Percentiles rank a stretch among this genome's conserved stretches.
Evolutionary conservation across 116 monocot genomes (phyloP).

Genomic region (Cymodocea nodosa): DNA sequence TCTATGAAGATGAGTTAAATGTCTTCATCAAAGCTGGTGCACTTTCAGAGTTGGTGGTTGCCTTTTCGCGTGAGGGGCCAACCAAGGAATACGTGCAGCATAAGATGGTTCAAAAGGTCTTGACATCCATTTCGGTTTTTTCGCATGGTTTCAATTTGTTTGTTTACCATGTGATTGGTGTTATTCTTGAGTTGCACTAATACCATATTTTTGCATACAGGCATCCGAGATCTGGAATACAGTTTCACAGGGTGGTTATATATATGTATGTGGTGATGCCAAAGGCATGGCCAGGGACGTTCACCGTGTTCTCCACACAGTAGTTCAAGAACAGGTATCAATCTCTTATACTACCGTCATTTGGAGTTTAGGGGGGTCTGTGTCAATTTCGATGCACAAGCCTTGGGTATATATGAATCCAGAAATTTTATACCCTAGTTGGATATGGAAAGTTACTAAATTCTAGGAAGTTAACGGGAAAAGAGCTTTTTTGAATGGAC

Average conservation of each 20-base stretch:
- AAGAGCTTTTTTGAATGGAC: neutral
- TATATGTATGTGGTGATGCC: slow-evolving; percentile 86
- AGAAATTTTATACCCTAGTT: neutral
- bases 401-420: neutral
- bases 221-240: slow-evolving; percentile 62
- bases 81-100: slow-evolving; percentile 91
- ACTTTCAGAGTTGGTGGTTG: slow-evolving; percentile 73
- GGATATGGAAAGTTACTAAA: neutral
- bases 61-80: slow-evolving; percentile 84
- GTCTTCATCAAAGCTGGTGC: slow-evolving; percentile 54
- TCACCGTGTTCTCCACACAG: slow-evolving; percentile 62
- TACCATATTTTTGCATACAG: slow-evolving; percentile 16
- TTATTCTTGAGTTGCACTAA: slow-evolving; percentile 1
- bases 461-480: neutral
- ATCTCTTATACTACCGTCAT: neutral
- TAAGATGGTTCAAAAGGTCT: slow-evolving; percentile 82
- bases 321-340: slow-evolving; percentile 61
- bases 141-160: neutral
- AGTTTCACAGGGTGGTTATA: slow-evolving; percentile 46
- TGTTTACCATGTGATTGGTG: neutral
- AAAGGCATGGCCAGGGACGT: slow-evolving; percentile 94
- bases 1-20: slow-evolving; percentile 86
- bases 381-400: neutral
- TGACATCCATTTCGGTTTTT: neutral
- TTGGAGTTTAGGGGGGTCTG: neutral